These are phyloP conservation scores for Echinosophora koreensis DNA, from an alignment of 306 rosid species.

Conservation along the genomic window DNA sequence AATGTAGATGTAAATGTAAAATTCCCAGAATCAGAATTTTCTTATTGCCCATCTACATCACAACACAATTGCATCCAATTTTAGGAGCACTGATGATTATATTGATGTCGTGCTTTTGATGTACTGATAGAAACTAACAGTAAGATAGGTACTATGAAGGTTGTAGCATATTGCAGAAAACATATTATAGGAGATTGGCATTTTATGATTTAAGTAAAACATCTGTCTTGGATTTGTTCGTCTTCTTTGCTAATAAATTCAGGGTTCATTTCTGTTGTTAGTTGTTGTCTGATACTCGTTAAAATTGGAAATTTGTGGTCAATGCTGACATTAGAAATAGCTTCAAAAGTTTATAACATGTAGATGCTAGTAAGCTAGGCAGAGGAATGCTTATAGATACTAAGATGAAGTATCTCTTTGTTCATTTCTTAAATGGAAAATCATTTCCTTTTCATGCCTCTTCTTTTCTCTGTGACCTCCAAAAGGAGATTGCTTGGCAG, in stretches of 20 bases:
- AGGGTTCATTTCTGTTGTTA: neutral
- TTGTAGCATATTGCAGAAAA: slow-evolving; percentile 9
- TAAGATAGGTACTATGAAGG: neutral
- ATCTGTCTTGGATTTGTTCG: neutral
- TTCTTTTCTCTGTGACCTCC: neutral
- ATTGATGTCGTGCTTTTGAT: neutral
- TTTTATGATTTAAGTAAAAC: neutral
- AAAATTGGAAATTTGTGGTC: neutral
- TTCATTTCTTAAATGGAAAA: too few relatives aligned
- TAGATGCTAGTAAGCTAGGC: neutral
- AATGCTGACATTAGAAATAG: neutral
- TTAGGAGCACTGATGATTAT: neutral
- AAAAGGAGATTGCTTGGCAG: slow-evolving; percentile 2
- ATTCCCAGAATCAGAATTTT: neutral
- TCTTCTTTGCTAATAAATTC: neutral
- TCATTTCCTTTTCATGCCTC: slow-evolving; percentile 1
- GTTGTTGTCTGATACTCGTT: too few relatives aligned
- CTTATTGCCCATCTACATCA: neutral
- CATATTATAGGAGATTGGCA: slow-evolving; percentile 7
- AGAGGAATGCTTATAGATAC: neutral
- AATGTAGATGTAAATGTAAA: neutral
- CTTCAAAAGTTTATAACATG: neutral
- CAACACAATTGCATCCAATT: neutral
- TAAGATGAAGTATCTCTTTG: too few relatives aligned
- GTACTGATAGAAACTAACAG: neutral